Evolutionary conservation across 805 yeast species (phyloP).

Genomic region (Sporopachydermia lactativora): DNA sequence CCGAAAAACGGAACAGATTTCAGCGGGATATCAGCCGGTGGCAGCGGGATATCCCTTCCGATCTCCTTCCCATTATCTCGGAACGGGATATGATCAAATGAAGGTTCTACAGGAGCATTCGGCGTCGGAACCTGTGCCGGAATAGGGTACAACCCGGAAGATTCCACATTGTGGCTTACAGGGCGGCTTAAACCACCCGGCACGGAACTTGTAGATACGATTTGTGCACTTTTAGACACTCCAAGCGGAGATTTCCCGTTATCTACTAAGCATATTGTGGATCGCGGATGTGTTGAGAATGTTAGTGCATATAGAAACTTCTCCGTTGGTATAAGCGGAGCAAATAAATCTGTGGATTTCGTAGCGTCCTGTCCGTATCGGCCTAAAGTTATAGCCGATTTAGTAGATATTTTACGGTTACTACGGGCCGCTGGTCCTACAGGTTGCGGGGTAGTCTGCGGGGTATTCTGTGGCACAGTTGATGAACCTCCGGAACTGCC

Average conservation of each 20-base stretch:
- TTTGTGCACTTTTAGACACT: conserved; percentile 7
- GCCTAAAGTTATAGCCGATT: background rate
- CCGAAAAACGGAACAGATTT: background rate
- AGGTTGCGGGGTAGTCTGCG: background rate
- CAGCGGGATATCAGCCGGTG: background rate
- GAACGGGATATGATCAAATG: background rate
- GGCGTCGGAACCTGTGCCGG: background rate
- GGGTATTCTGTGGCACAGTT: background rate
- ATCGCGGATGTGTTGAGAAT: conserved; percentile 14
- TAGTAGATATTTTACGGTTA: too few species aligned
- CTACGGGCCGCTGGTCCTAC: too few species aligned
- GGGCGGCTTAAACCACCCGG: conserved; percentile 4
- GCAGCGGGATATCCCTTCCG: background rate
- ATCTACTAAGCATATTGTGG: background rate
- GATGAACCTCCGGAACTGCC: conserved; percentile 9
- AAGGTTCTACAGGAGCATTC: background rate
- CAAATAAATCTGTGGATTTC: conserved; percentile 4
- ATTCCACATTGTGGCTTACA: background rate
- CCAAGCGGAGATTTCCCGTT: conserved; percentile 3
- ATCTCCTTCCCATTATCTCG: background rate
- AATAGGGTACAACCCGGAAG: background rate
- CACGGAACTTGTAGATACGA: background rate
- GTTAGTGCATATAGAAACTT: conserved; percentile 17
- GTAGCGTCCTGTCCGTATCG: background rate
- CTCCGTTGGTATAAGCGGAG: background rate